Conservation (phyloP, 768 basidiomycete species). For the Boletus reticuloceps region DNA sequence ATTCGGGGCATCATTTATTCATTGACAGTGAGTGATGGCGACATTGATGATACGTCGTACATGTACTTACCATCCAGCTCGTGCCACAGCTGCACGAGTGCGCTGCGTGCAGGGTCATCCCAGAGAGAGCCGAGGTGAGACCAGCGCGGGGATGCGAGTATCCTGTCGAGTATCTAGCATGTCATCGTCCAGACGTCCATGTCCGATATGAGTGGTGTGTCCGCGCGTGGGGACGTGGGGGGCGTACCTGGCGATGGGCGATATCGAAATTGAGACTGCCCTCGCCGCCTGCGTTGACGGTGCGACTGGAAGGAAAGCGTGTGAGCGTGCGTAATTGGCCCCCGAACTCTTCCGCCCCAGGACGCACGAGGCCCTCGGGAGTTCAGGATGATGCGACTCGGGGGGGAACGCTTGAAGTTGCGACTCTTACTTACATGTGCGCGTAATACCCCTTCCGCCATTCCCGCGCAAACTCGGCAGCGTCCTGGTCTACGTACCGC, state of each 20-base stretch:
- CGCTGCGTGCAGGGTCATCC: conserved; percentile 40
- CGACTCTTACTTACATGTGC: conserved; percentile 17
- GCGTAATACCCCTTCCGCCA: conserved; percentile 53
- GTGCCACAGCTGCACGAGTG: conserved; percentile 59
- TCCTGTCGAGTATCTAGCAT: conserved; percentile 51
- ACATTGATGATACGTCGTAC: too few relatives aligned
- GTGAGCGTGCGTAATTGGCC: neutral
- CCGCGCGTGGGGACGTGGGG: too few relatives aligned
- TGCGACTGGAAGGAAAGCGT: conserved; percentile 28
- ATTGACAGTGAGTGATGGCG: too few relatives aligned
- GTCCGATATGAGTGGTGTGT: neutral
- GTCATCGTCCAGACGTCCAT: neutral
- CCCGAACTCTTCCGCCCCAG: too few relatives aligned
- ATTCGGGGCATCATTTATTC: too few relatives aligned
- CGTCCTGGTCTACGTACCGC: conserved; percentile 15
- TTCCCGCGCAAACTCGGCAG: conserved; percentile 45
- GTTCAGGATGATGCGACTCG: too few relatives aligned
- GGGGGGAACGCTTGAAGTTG: too few relatives aligned
- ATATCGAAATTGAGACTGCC: conserved; percentile 53
- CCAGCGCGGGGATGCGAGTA: conserved; percentile 53
- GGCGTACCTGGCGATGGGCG: conserved; percentile 52
- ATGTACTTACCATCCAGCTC: conserved; percentile 43
- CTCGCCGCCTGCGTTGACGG: conserved; percentile 42
- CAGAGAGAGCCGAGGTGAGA: conserved; percentile 42
- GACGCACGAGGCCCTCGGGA: too few relatives aligned